A percentile compares a stretch with the other conserved stretches of the same genome.
Conservation (phyloP, 192 early-diverging fungal genomes). For the Backusella westeae region DNA sequence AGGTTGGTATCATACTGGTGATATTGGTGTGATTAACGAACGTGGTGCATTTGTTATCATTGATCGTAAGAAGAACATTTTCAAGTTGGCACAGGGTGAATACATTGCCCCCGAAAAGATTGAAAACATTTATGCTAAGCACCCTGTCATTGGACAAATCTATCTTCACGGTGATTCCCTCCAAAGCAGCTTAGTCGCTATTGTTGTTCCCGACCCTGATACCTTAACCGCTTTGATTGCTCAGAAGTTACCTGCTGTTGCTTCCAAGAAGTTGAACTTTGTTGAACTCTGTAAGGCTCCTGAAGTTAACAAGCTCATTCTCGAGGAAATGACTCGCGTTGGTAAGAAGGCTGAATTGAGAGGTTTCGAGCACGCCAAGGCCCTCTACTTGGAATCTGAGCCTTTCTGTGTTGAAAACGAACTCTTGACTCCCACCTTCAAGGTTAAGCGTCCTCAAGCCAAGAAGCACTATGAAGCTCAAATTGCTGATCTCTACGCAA, state of each 20-base stretch:
- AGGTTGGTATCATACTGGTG: slow-evolving; percentile 87
- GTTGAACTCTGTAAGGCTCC: slow-evolving; percentile 56
- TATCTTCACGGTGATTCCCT: slow-evolving; percentile 82
- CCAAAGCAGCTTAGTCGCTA: slow-evolving; percentile 67
- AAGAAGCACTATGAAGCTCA: slow-evolving; percentile 60
- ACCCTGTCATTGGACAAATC: slow-evolving; percentile 66
- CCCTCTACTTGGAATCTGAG: slow-evolving; percentile 58
- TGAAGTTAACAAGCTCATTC: slow-evolving; percentile 45
- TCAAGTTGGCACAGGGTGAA: slow-evolving; percentile 59
- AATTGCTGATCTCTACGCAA: slow-evolving; percentile 68
- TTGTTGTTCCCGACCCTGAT: slow-evolving; percentile 72
- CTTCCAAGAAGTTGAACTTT: slow-evolving; percentile 38
- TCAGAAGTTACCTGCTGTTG: slow-evolving; percentile 40
- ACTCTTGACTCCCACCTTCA: slow-evolving; percentile 82
- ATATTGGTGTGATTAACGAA: slow-evolving; percentile 73
- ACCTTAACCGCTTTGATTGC: slow-evolving; percentile 41
- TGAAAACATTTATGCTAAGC: slow-evolving; percentile 62
- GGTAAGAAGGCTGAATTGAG: slow-evolving; percentile 57
- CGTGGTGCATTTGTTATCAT: slow-evolving; percentile 73
- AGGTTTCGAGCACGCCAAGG: slow-evolving; percentile 74
- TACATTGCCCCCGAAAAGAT: slow-evolving; percentile 86
- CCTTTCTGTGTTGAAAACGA: slow-evolving; percentile 70
- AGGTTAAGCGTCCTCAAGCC: slow-evolving; percentile 81
- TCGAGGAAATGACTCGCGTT: slow-evolving; percentile 51
- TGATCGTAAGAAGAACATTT: slow-evolving; percentile 83